Conservation (phyloP, 1,284 basidiomycete genomes). For the Fomitopsis schrenkii region DNA sequence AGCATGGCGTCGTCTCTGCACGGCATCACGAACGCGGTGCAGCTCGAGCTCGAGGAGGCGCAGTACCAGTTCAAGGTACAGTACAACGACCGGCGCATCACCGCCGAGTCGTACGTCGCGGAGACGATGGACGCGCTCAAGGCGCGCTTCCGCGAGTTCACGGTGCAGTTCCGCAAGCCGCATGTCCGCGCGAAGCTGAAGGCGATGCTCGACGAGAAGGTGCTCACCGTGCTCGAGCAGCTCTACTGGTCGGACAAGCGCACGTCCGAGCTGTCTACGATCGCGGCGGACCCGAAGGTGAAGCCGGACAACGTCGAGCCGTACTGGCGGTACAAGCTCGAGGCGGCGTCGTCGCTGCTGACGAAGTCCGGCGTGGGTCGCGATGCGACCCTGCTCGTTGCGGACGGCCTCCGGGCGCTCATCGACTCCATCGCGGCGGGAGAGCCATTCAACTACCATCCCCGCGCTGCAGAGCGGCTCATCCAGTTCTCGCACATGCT, state of each 20-base stretch:
- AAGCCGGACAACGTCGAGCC: conserved; percentile 79
- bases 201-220: conserved; percentile 89
- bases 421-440: conserved; percentile 85
- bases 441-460: conserved; percentile 93
- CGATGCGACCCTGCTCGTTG: conserved; percentile 91
- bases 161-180: conserved; percentile 84
- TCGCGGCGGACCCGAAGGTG: conserved; percentile 71
- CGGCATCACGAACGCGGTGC: conserved; percentile 94
- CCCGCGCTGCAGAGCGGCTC: conserved; percentile 83
- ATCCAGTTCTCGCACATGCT: conserved; percentile 91
- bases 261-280: conserved; percentile 67
- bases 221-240: conserved; percentile 96
- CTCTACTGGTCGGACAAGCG: conserved; percentile 96
- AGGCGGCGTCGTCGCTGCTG: conserved; percentile 86
- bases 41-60: conserved; percentile 94
- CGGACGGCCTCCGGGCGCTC: conserved; percentile 85
- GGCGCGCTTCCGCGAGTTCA: conserved; percentile 85
- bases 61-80: conserved; percentile 99
- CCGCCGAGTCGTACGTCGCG: conserved; percentile 95
- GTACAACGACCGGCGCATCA: conserved; percentile 95
- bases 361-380: conserved; percentile 98
- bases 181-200: conserved; percentile 88
- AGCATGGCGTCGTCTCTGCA: conserved; percentile 96
- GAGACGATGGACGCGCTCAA: conserved; percentile 96
- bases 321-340: conserved; percentile 96